phyloP scores from a whole-genome alignment of 1,139 yeast species.

The Blastobotrys capitulatus region DNA sequence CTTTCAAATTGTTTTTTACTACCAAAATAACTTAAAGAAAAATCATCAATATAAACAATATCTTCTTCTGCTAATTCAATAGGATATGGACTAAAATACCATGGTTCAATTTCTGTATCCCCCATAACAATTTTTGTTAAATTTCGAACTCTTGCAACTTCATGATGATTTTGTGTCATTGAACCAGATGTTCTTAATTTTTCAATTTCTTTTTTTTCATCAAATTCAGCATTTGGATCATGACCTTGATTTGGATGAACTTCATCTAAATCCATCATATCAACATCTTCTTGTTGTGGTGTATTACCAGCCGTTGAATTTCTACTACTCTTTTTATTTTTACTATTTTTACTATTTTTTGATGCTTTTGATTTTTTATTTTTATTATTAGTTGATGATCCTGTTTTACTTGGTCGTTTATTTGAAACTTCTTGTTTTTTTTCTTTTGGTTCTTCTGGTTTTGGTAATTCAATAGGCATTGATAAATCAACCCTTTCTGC shows the following conservation, averaged over 20 bases:
- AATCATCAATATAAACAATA: slow-evolving; percentile 83
- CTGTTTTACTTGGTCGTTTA: slow-evolving; percentile 10
- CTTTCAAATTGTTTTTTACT: slow-evolving; percentile 88
- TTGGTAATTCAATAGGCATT: slow-evolving; percentile 66
- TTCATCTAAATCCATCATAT: slow-evolving; percentile 77
- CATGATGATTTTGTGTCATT: slow-evolving; percentile 85
- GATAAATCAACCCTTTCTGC: slow-evolving; percentile 64
- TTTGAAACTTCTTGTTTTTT: slow-evolving; percentile 32
- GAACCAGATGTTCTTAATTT: slow-evolving; percentile 91
- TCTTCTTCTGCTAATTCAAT: slow-evolving; percentile 90
- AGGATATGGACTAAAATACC: slow-evolving; percentile 99
- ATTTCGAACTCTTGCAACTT: slow-evolving; percentile 87
- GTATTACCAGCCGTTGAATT: slow-evolving; percentile 1
- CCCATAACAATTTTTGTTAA: slow-evolving; percentile 76
- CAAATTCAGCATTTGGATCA: slow-evolving; percentile 47
- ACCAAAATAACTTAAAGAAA: slow-evolving; percentile 82
- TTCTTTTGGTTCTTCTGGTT: slow-evolving; percentile 38
- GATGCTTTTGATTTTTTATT: slow-evolving; percentile 41
- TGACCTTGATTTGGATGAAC: slow-evolving; percentile 73
- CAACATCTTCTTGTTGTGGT: slow-evolving; percentile 17
- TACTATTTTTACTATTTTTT: slow-evolving; percentile 33
- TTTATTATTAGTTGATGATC: slow-evolving; percentile 41
- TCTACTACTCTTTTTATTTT: neutral
- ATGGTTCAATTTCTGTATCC: slow-evolving; percentile 88
- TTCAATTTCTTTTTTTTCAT: slow-evolving; percentile 87